Evolutionary conservation across 805 yeast species (phyloP).

Genomic region (Pachysolen tannophilus): DNA sequence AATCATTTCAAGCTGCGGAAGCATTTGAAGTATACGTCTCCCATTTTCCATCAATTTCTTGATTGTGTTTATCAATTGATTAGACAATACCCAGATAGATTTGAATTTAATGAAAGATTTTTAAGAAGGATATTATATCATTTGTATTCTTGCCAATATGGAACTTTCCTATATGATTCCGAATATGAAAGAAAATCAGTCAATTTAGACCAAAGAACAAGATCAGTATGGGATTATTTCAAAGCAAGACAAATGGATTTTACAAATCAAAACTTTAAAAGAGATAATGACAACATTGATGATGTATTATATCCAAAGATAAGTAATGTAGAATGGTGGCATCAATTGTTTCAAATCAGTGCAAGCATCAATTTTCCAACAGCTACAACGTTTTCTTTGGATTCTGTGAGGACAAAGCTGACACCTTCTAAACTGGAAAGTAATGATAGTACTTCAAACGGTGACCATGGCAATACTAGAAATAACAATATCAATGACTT

Average conservation of each 20-base stretch:
- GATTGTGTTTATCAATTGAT: slow-evolving; percentile 81
- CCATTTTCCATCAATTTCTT: slow-evolving; percentile 88
- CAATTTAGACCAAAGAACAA: slow-evolving; percentile 39
- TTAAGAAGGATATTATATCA: slow-evolving; percentile 81
- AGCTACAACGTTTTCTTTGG: slow-evolving; percentile 40
- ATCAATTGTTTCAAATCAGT: slow-evolving; percentile 62
- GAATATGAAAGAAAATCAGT: slow-evolving; percentile 54
- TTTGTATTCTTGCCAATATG: slow-evolving; percentile 89
- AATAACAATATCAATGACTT: slow-evolving; percentile 1
- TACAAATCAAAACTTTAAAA: slow-evolving; percentile 38
- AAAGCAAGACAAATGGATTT: slow-evolving; percentile 68
- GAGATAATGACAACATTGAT: slow-evolving; percentile 17
- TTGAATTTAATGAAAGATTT: slow-evolving; percentile 87
- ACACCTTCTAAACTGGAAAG: not conserved
- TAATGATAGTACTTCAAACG: not conserved
- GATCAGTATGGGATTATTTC: slow-evolving; percentile 93
- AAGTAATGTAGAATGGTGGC: slow-evolving; percentile 79
- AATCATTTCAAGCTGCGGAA: slow-evolving; percentile 41
- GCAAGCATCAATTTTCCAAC: slow-evolving; percentile 29
- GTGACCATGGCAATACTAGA: not conserved
- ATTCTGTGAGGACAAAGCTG: not conserved
- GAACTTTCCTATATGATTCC: slow-evolving; percentile 73
- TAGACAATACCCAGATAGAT: slow-evolving; percentile 59
- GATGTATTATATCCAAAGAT: slow-evolving; percentile 53
- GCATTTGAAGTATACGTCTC: slow-evolving; percentile 63